Percentiles rank a stretch among this genome's conserved stretches.
Evolutionary conservation across 345 rosid species (phyloP).

Genomic region (Kernera saxatilis): DNA sequence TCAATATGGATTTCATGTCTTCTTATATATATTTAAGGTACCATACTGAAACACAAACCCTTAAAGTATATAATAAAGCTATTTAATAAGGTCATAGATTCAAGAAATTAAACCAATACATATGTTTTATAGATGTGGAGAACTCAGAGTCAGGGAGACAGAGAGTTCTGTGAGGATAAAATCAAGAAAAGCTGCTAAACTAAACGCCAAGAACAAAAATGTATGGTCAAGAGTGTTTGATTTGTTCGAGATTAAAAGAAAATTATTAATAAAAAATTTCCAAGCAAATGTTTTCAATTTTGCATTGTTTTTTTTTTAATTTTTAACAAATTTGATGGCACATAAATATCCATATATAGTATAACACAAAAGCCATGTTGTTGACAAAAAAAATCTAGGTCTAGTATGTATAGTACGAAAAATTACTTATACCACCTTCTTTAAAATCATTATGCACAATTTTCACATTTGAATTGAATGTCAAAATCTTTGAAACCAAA

Average conservation of each 20-base stretch:
- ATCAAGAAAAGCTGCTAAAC: conserved; percentile 7
- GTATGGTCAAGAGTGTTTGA: conserved; percentile 8
- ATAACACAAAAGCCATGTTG: neutral
- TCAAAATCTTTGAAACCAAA: neutral
- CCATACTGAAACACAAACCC: neutral
- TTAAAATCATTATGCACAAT: neutral
- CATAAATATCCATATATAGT: neutral
- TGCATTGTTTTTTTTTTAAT: neutral
- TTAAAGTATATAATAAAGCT: neutral
- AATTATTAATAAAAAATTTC: neutral
- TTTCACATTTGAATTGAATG: neutral
- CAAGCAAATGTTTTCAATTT: neutral
- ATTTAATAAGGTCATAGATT: neutral
- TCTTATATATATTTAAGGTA: neutral
- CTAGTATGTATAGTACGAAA: neutral
- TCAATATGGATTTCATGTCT: neutral
- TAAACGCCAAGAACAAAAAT: conserved; percentile 15
- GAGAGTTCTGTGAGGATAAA: conserved; percentile 8
- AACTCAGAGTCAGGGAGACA: conserved; percentile 15
- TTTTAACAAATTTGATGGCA: neutral
- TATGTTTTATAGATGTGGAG: neutral
- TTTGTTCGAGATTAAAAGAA: neutral
- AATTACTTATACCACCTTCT: neutral
- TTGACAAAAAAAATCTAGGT: neutral
- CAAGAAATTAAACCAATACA: neutral